phyloP scores from a whole-genome alignment of 2,329 filamentous ascomycete genomes.

The Fusarium devonianum region DNA sequence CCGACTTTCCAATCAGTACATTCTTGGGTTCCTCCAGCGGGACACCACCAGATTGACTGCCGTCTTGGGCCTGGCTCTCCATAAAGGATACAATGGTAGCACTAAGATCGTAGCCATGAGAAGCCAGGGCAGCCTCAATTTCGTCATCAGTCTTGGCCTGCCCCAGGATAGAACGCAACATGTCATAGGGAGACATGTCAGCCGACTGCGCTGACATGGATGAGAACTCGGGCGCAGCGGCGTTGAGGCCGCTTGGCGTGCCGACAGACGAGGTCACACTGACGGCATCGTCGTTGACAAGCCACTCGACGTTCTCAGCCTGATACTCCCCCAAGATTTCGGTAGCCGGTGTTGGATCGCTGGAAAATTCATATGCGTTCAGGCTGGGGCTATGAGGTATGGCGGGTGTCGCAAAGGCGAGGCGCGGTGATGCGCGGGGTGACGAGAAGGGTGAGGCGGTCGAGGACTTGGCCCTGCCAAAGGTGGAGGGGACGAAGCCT shows the following conservation, averaged over 20 bases:
- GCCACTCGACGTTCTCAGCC: conserved; percentile 95
- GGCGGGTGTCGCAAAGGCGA: conserved; percentile 85
- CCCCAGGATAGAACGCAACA: conserved; percentile 92
- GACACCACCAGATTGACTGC: conserved; percentile 42
- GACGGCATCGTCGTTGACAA: conserved; percentile 86
- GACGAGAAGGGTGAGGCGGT: conserved; percentile 92
- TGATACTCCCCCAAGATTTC: conserved; percentile 93
- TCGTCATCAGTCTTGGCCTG: conserved; percentile 91
- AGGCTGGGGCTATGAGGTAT: conserved; percentile 94
- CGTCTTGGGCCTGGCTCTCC: conserved; percentile 66
- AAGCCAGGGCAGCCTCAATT: conserved; percentile 87
- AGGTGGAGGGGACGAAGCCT: conserved; percentile 80
- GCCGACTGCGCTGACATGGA: conserved; percentile 67
- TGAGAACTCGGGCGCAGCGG: conserved; percentile 80
- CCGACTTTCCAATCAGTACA: conserved; percentile 87
- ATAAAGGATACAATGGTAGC: conserved; percentile 91
- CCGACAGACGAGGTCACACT: conserved; percentile 79
- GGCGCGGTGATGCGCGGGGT: conserved; percentile 87
- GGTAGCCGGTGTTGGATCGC: conserved; percentile 78
- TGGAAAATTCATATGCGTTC: conserved; percentile 93
- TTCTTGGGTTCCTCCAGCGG: conserved; percentile 65
- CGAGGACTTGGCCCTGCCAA: conserved; percentile 76
- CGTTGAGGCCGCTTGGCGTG: conserved; percentile 75
- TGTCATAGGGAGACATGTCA: conserved; percentile 98
- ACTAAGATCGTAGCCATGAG: conserved; percentile 91